These are phyloP conservation scores for Phlebopus sp. DNA, from an alignment of 1,284 basidiomycete species.

Conservation along the genomic window DNA sequence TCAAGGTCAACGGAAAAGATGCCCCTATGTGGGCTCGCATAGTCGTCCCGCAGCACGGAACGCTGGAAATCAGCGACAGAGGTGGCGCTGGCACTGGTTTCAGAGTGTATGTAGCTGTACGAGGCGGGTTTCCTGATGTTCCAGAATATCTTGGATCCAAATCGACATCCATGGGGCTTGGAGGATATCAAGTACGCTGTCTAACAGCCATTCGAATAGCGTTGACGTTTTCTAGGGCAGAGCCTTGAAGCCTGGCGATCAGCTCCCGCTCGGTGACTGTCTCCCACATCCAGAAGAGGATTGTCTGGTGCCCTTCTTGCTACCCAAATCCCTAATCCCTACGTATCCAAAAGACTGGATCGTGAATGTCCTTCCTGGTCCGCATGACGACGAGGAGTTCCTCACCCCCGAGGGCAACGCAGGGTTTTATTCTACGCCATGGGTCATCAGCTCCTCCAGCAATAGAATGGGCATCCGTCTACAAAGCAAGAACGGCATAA, in stretches of 20 bases:
- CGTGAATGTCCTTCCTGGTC: slow-evolving; percentile 57
- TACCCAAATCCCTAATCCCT: slow-evolving; percentile 35
- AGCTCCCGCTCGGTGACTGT: slow-evolving; percentile 39
- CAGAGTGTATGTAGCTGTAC: slow-evolving; percentile 55
- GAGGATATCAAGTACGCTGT: slow-evolving; percentile 50
- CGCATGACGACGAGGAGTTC: slow-evolving; percentile 61
- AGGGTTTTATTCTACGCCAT: slow-evolving; percentile 47
- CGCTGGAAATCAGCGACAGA: slow-evolving; percentile 39
- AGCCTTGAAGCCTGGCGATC: slow-evolving; percentile 46
- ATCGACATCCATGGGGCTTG: slow-evolving; percentile 59
- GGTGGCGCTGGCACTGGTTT: slow-evolving; percentile 38
- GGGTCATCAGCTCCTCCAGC: slow-evolving; percentile 55
- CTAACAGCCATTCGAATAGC: not conserved
- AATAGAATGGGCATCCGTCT: slow-evolving; percentile 61
- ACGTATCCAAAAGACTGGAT: slow-evolving; percentile 50
- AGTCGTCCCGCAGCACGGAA: slow-evolving; percentile 43
- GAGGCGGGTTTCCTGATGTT: slow-evolving; percentile 61
- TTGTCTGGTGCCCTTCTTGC: slow-evolving; percentile 3
- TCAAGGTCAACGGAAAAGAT: slow-evolving; percentile 42
- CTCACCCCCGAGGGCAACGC: slow-evolving; percentile 46
- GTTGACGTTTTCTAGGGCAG: slow-evolving; percentile 42
- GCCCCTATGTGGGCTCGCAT: slow-evolving; percentile 50
- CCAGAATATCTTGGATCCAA: slow-evolving; percentile 61
- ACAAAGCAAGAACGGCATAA: slow-evolving; percentile 40
- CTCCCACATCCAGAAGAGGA: slow-evolving; percentile 20